phyloP scores from a whole-genome alignment of 306 rosid genomes.

The Mucuna pruriens region DNA sequence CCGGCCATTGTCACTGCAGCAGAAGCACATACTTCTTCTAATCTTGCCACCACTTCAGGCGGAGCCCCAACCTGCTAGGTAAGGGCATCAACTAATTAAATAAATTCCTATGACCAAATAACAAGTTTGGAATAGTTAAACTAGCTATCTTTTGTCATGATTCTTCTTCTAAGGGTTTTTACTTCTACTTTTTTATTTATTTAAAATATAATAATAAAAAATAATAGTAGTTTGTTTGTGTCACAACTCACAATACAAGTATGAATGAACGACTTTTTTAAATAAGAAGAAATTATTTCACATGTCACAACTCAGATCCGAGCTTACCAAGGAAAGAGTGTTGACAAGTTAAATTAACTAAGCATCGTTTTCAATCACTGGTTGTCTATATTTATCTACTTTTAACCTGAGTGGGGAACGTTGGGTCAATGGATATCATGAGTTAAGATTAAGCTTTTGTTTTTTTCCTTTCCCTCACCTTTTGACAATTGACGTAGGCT shows the following conservation, averaged over 20 bases:
- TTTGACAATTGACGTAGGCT: constrained; percentile 83
- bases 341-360: background rate
- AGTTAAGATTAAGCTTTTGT: background rate
- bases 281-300: background rate
- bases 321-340: background rate
- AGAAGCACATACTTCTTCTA: constrained; percentile 69
- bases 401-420: constrained; percentile 11
- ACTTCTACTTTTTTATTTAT: background rate
- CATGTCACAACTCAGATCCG: constrained; percentile 42
- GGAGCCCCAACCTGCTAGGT: constrained; percentile 79
- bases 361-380: constrained; percentile 30
- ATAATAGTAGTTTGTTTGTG: constrained; percentile 3
- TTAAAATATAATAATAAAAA: background rate
- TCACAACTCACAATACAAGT: too few relatives aligned
- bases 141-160: background rate
- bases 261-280: background rate
- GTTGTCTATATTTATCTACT: background rate
- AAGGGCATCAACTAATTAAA: background rate
- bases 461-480: constrained; percentile 49
- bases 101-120: background rate
- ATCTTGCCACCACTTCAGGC: constrained; percentile 74
- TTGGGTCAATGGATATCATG: constrained; percentile 28
- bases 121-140: background rate
- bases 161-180: background rate
- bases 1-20: constrained; percentile 43